Evolutionary conservation across 1,284 basidiomycete genomes (phyloP).

Genomic region (Ustanciosporium gigantosporum): DNA sequence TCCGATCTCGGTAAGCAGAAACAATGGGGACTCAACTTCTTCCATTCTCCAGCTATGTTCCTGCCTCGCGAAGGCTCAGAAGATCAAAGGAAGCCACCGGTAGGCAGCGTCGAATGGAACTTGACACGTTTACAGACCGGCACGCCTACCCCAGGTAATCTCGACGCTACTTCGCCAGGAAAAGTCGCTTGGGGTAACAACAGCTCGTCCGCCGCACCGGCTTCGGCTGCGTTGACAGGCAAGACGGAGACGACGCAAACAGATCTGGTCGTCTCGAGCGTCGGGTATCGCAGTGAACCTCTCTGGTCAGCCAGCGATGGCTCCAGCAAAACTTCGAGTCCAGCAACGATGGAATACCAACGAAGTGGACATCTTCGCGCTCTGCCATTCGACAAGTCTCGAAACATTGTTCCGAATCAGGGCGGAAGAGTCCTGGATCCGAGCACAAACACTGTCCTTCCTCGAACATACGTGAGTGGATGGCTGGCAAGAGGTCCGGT

Average conservation of each 20-base stretch:
- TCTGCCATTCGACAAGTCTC: conserved; percentile 20
- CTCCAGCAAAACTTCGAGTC: too few species aligned
- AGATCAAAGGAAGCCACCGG: neutral
- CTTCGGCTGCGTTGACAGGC: conserved; percentile 67
- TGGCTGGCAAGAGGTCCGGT: conserved; percentile 91
- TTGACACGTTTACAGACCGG: conserved; percentile 23
- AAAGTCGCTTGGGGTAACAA: conserved; percentile 18
- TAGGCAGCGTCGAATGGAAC: conserved; percentile 44
- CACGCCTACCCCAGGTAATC: conserved; percentile 6
- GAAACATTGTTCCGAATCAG: conserved; percentile 24
- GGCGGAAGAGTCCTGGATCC: conserved; percentile 60
- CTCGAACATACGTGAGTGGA: conserved; percentile 84
- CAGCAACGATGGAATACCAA: neutral
- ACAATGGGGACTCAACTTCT: conserved; percentile 51
- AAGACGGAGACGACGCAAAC: conserved; percentile 67
- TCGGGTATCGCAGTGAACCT: conserved; percentile 82
- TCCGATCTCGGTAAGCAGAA: conserved; percentile 6
- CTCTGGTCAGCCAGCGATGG: conserved; percentile 34
- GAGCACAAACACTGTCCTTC: conserved; percentile 47
- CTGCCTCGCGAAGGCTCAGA: conserved; percentile 3
- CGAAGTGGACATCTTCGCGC: conserved; percentile 2
- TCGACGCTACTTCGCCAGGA: conserved; percentile 22
- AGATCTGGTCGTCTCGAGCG: conserved; percentile 81
- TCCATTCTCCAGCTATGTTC: conserved; percentile 48
- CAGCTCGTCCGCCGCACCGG: conserved; percentile 2